Base-by-base conservation (phyloP, 2,329 filamentous ascomycete species). In the Microthyrium microscopicum region DNA sequence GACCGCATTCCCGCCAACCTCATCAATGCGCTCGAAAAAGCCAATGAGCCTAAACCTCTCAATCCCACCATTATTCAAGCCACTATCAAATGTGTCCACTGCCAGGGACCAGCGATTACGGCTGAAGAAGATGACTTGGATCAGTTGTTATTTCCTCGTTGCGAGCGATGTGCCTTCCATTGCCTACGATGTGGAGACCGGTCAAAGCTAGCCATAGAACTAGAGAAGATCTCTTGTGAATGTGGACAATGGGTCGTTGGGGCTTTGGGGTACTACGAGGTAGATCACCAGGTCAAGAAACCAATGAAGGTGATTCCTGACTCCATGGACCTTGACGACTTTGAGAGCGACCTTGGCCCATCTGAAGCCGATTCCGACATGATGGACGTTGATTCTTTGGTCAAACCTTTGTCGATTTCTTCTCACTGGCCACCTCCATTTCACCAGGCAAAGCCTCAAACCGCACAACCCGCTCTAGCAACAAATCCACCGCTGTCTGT, bases 1-100 rank as follows among this genome's bases (percentile, higher is more conserved):
- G 52, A 58, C 29, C 54, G 60, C 3, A 58, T 64, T 6, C 60
- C 61, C 0, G 50, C 53, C 9, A 45, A 48, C 6, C 39, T 60
- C 1, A 44, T 50, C 11, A 40, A 42, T 3, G 41, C 47, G 25
- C 50, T 52, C 41, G 46, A 40, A 7, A 15, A 33, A 31, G 34
- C 16, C 26, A 31, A 12, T 20, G 19, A 28, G 31, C 16, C 16
- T 20, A 31, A 26, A 19, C n/a, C n/a, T n/a, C n/a, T n/a, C n/a
- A n/a, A n/a, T n/a, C 20, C 15, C 3, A 30, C 18, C 31, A 40
- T 32, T 3, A 22, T 33, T 4, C 45, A 39, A 2, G 49, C 53
- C 2, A 53, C 46, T 33, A 38, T 45, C 5, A 50, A 44, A 30
- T 60, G 57, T 39, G 34, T 41, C 5, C 16, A 40, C 5, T 61